Evolutionary conservation across 1,284 basidiomycete species (phyloP), one percentile per base, ranked within the genome.

Genomic region (Cutaneotrichosporon dermatis): DNA sequence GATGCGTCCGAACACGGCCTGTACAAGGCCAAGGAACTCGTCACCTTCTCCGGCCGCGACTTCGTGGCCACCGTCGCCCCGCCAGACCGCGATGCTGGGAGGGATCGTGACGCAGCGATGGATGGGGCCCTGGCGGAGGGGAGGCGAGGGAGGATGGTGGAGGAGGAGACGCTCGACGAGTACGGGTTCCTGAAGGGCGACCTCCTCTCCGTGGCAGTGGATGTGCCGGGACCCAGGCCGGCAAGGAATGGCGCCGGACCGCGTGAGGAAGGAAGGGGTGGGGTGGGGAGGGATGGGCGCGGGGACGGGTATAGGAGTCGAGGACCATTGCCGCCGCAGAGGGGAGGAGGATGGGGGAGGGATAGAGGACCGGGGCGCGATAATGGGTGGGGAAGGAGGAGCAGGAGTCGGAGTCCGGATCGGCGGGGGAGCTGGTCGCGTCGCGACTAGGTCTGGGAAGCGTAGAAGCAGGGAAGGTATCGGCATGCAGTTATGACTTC

Each of bases 151-250:
- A 49, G 58, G 9, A 49, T 37, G 12, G 68, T 68, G 10, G 64
- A 71, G 4, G 75, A 76, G 52, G 72, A 72, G 66, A 69, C 69
- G 4, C 58, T 76, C 54, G 72, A 74, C 51, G 66, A 55, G 8
- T 75, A 74, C 50, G 75, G 71, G 9, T 76, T 72, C 61, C 53
- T 72, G 16, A 74, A 69, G 6, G 75, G 75, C 16, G 75, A 76
- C 57, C 55, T 74, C 40, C 51, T 76, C n/a, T 69, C 66, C 25
- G 66, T 76, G 3, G 64, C 61, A 3, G 51, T 76, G 11, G 49
- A 62, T 50, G 60, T 74, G 1, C 75, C 75, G 11, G 72, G 73
- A 52, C 70, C 73, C 44, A 16, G 33, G 11, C 10, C 10, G 45
- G 25, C 4, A 25, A 5, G 11, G 3, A 25, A 6, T 16, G 16